Base-by-base conservation (phyloP, 805 yeast genomes). In the Candida loeiensis region DNA sequence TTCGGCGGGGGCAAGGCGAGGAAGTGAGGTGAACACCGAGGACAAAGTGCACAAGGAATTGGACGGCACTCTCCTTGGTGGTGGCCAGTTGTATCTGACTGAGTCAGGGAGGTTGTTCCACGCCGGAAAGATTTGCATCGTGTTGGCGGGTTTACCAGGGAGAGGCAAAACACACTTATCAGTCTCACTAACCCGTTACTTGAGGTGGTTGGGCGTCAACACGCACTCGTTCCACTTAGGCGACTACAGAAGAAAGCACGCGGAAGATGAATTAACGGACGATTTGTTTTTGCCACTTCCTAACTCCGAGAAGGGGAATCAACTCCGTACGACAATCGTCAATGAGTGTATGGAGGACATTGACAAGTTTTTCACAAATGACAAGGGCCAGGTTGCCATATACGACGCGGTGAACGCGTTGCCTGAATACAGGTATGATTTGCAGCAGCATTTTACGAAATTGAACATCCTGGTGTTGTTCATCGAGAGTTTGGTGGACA, bases 131-230 rank as follows among this genome's bases (percentile, higher is more conserved):
- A 80, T 93, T 32, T 79, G 95, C 51, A 83, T 93, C 39, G 87
- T 85, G 3, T 73, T 93, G 49, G 91, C 86, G 4, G 99, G 99
- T 0, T 71, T 90, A 44, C 98, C 99, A 2, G 98, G 96, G 1
- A 74, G 98, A 35, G 97, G 98, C 2, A 93, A 93, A 59, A 93
- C 99, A 1, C 88, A 89, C 58, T 71, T 91, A 37, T 84, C 96
- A 4, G 97, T 91, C 28, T 82, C 95, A 11, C 72, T 93, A 47
- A 88, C 96, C 3, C 76, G 99, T 43, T 93, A 90, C 60, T 70
- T 95, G 49, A 76, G 97, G 53, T 93, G 99, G 99, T 69, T 93
- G 33, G 99, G 99, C 4, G 98, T 93, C 15, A 82, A 85, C 54
- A 82, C 96, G 1, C 90, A 88, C 52, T 79, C 88, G 20, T 91